These are phyloP conservation scores for Passiflora organensis DNA, from an alignment of 345 rosid species.

Conservation along the genomic window DNA sequence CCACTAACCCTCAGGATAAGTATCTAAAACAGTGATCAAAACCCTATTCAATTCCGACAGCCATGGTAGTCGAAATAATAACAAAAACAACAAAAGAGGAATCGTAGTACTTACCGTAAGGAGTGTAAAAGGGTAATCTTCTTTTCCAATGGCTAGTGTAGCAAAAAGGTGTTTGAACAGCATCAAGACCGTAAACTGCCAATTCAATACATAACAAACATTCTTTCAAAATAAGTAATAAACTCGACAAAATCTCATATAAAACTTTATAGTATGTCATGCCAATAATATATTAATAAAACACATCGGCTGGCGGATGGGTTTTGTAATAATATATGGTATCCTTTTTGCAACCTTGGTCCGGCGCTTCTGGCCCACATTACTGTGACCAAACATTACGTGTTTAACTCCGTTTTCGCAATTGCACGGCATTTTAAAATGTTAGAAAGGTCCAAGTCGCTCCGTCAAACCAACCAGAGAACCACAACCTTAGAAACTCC, in stretches of 20 bases:
- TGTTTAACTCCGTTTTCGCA: not conserved
- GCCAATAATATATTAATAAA: too few relatives aligned
- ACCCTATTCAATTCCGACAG: too few relatives aligned
- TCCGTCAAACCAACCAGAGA: conserved; percentile 5
- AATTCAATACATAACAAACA: not conserved
- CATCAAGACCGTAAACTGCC: conserved; percentile 65
- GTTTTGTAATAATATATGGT: too few relatives aligned
- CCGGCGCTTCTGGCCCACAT: conserved; percentile 9
- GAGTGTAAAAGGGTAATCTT: conserved; percentile 69
- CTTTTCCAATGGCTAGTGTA: conserved; percentile 39
- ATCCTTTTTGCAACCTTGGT: too few relatives aligned
- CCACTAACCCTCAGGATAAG: conserved; percentile 61
- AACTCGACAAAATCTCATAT: not conserved
- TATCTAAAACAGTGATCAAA: conserved; percentile 33
- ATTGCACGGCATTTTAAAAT: too few relatives aligned
- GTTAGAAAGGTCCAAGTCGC: not conserved
- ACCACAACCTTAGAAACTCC: not conserved
- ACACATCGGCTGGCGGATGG: too few relatives aligned
- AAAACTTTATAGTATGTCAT: too few relatives aligned
- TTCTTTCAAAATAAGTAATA: too few relatives aligned
- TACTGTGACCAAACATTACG: not conserved
- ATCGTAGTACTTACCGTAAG: conserved; percentile 56
- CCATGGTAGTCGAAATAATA: too few relatives aligned
- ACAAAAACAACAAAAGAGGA: not conserved
- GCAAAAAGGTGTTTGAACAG: conserved; percentile 60